Conservation (phyloP, 305 asterid genomes). For the Ilex paraguariensis region DNA sequence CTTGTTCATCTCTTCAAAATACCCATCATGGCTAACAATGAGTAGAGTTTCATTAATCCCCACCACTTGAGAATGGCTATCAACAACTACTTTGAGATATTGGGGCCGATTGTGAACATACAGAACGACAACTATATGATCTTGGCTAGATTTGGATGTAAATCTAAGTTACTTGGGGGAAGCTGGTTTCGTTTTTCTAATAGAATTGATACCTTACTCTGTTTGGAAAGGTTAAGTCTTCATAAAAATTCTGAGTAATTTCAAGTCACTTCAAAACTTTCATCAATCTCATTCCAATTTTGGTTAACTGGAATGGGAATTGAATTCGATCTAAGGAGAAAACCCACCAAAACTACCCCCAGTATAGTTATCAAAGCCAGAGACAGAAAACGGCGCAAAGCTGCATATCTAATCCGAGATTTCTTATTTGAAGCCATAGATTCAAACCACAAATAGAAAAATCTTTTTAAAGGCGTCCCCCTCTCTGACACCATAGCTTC, state of each 20-base stretch:
- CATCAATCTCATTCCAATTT: constrained; percentile 34
- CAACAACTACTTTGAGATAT: constrained; percentile 63
- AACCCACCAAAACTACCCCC: constrained; percentile 44
- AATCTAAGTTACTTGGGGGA: constrained; percentile 73
- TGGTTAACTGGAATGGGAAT: constrained; percentile 31
- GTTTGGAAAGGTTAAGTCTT: constrained; percentile 52
- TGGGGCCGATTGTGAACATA: constrained; percentile 96
- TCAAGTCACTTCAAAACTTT: constrained; percentile 19
- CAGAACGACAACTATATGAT: constrained; percentile 67
- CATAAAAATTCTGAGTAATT: constrained; percentile 17
- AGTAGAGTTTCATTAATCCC: constrained; percentile 80
- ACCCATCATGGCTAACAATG: constrained; percentile 92
- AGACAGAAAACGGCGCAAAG: constrained; percentile 45
- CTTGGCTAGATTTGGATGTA: constrained; percentile 54
- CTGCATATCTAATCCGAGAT: constrained; percentile 42
- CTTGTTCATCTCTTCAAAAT: constrained; percentile 71
- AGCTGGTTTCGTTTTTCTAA: constrained; percentile 55
- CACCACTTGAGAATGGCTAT: constrained; percentile 64
- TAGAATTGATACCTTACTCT: constrained; percentile 52
- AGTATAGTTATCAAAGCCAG: constrained; percentile 35
- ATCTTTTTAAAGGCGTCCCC: constrained; percentile 14
- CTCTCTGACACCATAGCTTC: constrained; percentile 19
- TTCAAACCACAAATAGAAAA: neutral
- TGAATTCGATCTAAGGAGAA: constrained; percentile 40
- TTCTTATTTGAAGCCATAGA: constrained; percentile 43